These are phyloP conservation scores for Septoria linicola DNA, from an alignment of 2,329 filamentous ascomycete species.

Conservation along the genomic window DNA sequence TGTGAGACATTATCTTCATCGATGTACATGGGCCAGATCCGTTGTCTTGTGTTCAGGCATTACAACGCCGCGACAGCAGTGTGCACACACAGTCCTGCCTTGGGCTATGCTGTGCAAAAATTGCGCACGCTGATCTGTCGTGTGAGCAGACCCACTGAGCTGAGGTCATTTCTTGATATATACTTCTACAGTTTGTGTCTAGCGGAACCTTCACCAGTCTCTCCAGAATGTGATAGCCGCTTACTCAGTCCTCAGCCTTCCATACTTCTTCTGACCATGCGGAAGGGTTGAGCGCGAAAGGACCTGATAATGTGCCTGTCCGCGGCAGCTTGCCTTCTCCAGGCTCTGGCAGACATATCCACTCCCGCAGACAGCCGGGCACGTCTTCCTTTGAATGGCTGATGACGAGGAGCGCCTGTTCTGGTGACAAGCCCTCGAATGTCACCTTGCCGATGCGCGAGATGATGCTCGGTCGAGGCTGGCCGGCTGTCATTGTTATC, in stretches of 20 bases:
- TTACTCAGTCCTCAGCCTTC: constrained; percentile 12
- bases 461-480: constrained; percentile 28
- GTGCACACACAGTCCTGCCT: no score
- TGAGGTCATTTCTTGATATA: no score
- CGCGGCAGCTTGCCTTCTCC: constrained; percentile 61
- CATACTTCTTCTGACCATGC: constrained; percentile 37
- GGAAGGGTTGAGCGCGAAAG: constrained; percentile 34
- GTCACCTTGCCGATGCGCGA: constrained; percentile 48
- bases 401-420: constrained; percentile 86
- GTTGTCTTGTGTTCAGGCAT: no score
- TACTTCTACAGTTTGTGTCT: no score
- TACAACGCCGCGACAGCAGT: no score
- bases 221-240: not conserved
- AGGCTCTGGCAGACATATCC: constrained; percentile 79
- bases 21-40: no score
- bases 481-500: not conserved
- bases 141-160: no score
- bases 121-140: no score
- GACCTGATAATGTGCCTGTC: constrained; percentile 58
- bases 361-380: constrained; percentile 76
- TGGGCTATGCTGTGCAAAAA: no score
- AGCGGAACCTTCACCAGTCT: no score
- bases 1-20: no score
- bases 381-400: constrained; percentile 90
- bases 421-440: constrained; percentile 62